Base-by-base conservation (phyloP, 768 basidiomycete species). In the Mycena sanguinolenta region DNA sequence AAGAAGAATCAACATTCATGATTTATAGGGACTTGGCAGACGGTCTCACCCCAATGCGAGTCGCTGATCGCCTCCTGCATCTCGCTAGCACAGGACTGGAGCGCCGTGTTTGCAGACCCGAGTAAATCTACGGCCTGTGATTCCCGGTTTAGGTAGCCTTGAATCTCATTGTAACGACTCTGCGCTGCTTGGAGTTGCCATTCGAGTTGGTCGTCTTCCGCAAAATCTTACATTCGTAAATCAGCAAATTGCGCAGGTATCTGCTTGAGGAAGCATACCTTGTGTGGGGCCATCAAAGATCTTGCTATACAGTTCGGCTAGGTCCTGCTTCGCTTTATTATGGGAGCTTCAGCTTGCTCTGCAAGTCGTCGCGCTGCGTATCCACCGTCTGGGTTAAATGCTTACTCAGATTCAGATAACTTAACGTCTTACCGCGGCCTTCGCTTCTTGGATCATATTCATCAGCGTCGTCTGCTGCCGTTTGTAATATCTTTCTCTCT, bases 211-310 rank as follows among this genome's bases (percentile, higher is more conserved):
- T 86, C 85, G 53, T 86, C 85, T 67, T 85, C 84, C n/a, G n/a
- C n/a, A n/a, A n/a, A n/a, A n/a, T n/a, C n/a, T n/a, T n/a, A n/a
- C n/a, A n/a, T n/a, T n/a, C n/a, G n/a, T n/a, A n/a, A n/a, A n/a
- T n/a, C n/a, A n/a, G n/a, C n/a, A n/a, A n/a, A n/a, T n/a, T n/a
- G n/a, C n/a, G n/a, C n/a, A n/a, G n/a, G n/a, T n/a, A n/a, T n/a
- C n/a, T n/a, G n/a, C n/a, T n/a, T n/a, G n/a, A n/a, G n/a, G 36
- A 84, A 84, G 67, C 83, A 87, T 23, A 79, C 85, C 83, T n/a
- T 14, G 13, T 49, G 84, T 82, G 17, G 84, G 83, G 8, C 85
- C 85, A 60, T 84, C 83, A 73, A 87, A 87, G 25, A 85, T 73
- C 32, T 76, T 77, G 23, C 74, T 64, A 69, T 87, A 87, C 1